A percentile compares a stretch with the other conserved stretches of the same genome.
Conservation (phyloP, 2,329 filamentous ascomycete genomes). For the Fusarium equiseti region DNA sequence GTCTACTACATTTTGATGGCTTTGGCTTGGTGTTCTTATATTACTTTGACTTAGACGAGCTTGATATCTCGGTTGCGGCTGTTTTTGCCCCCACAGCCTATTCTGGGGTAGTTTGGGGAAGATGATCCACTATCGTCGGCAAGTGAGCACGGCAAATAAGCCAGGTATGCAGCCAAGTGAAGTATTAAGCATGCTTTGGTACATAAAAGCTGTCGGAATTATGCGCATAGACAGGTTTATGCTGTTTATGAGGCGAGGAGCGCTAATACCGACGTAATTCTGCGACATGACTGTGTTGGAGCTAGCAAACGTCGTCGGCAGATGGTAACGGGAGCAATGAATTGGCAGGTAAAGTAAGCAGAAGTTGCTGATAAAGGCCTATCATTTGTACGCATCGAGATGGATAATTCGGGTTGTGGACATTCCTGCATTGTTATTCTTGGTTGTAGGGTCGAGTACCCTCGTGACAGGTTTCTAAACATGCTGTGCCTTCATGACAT, state of each 20-base stretch:
- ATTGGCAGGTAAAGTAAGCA: slow-evolving; percentile 3
- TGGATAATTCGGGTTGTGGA: neutral
- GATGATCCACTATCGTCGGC: slow-evolving; percentile 31
- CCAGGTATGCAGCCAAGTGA: neutral
- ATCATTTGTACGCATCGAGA: neutral
- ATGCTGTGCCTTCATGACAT: neutral
- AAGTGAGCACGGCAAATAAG: slow-evolving; percentile 32
- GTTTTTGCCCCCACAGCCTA: slow-evolving; percentile 22
- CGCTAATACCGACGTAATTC: slow-evolving; percentile 22
- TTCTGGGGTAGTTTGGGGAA: slow-evolving; percentile 34
- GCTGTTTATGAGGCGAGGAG: slow-evolving; percentile 15
- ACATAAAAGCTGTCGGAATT: slow-evolving; percentile 1
- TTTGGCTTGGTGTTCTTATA: slow-evolving; percentile 29
- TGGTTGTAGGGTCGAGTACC: neutral
- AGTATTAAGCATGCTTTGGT: neutral
- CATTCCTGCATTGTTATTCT: neutral
- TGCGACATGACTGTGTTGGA: slow-evolving; percentile 27
- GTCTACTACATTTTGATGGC: neutral
- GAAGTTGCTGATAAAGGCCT: neutral
- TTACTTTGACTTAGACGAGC: slow-evolving; percentile 27
- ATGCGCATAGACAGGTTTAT: fast-evolving
- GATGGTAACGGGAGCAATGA: slow-evolving; percentile 37
- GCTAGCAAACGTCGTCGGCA: slow-evolving; percentile 33
- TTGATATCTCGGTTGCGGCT: slow-evolving; percentile 28
- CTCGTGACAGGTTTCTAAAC: neutral